Conservation (phyloP, 2,329 filamentous ascomycete species). For the Talaromyces amestolkiae region DNA sequence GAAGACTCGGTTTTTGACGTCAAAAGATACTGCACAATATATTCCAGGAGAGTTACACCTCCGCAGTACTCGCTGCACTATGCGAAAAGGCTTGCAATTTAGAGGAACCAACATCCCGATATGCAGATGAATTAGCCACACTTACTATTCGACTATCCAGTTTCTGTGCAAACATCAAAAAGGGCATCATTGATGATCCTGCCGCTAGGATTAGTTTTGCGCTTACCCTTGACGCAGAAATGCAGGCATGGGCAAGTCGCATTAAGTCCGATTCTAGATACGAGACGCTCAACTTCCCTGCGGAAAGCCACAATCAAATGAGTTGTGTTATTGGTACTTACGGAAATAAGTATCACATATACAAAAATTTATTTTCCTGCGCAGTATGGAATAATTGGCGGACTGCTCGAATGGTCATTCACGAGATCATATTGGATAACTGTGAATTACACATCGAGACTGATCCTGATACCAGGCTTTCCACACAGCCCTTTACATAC, state of each 20-base stretch:
- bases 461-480: neutral
- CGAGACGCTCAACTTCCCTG: conserved; percentile 9
- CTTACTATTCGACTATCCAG: neutral
- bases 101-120: neutral
- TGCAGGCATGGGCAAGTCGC: conserved; percentile 13
- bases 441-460: neutral
- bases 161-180: neutral
- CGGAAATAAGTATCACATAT: conserved; percentile 19
- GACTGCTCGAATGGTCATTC: conserved; percentile 15
- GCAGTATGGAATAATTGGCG: conserved; percentile 21
- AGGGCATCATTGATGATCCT: neutral
- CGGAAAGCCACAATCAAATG: conserved; percentile 7
- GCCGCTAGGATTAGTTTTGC: conserved; percentile 13
- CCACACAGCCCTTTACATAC: neutral
- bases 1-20: too few relatives aligned
- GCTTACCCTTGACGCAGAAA: conserved; percentile 15
- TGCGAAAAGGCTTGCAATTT: neutral
- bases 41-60: neutral
- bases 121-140: neutral
- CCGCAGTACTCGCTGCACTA: neutral
- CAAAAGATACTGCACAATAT: neutral
- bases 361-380: conserved; percentile 14
- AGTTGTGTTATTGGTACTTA: conserved; percentile 8
- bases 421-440: conserved; percentile 17
- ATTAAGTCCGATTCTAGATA: conserved; percentile 15